phyloP scores from a whole-genome alignment of 2,329 filamentous ascomycete genomes.

The Aspergillus fijiensis region DNA sequence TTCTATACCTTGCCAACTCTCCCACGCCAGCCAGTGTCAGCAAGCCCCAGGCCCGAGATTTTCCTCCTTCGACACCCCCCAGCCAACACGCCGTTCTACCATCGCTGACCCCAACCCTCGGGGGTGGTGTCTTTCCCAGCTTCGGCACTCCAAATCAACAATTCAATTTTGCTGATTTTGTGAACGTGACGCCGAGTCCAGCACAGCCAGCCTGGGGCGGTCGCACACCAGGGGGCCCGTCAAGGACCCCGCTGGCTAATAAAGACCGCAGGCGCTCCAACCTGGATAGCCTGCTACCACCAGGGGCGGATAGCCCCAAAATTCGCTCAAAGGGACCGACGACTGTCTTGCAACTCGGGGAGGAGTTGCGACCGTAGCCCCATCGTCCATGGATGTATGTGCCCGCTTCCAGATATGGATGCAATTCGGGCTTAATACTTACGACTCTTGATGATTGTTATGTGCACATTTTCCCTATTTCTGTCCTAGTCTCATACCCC shows the following conservation, averaged over 20 bases:
- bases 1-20: slow-evolving; percentile 85
- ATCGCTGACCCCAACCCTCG: slow-evolving; percentile 56
- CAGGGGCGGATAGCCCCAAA: slow-evolving; percentile 48
- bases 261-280: slow-evolving; percentile 75
- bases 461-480: slow-evolving; percentile 14
- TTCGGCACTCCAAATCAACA: slow-evolving; percentile 76
- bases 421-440: slow-evolving; percentile 15
- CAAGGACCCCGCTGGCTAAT: slow-evolving; percentile 67
- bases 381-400: not conserved
- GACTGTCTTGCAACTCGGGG: slow-evolving; percentile 65
- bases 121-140: slow-evolving; percentile 71
- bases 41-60: slow-evolving; percentile 49
- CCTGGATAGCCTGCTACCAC: slow-evolving; percentile 72
- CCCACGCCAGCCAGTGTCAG: slow-evolving; percentile 74
- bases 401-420: slow-evolving; percentile 19
- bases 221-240: slow-evolving; percentile 54
- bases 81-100: slow-evolving; percentile 57
- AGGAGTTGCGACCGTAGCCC: slow-evolving; percentile 57
- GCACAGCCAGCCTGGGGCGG: slow-evolving; percentile 77
- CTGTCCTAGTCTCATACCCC: slow-evolving; percentile 21
- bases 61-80: slow-evolving; percentile 73
- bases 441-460: slow-evolving; percentile 24
- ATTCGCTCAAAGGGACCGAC: slow-evolving; percentile 48
- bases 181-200: slow-evolving; percentile 95
- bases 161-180: slow-evolving; percentile 95